A percentile compares a stretch with the other conserved stretches of the same genome.
These are phyloP conservation scores for Chrysochromulina parva DNA, from an alignment of 78 protist species.

Conservation along the genomic window DNA sequence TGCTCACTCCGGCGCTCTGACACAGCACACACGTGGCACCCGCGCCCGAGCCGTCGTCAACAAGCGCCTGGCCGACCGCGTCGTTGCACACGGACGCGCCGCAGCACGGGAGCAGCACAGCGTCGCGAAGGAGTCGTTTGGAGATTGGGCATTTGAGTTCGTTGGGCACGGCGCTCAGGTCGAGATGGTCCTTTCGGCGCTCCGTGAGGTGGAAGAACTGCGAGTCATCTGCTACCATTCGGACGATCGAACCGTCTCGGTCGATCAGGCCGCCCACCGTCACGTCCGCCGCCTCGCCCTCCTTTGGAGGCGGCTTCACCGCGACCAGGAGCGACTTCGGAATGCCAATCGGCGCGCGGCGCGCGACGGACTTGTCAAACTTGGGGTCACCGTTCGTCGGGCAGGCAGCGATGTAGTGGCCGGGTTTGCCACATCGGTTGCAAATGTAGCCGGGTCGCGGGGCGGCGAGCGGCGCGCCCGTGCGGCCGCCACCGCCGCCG, in stretches of 20 bases:
- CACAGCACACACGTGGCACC: background rate
- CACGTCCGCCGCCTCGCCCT: background rate
- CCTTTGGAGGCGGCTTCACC: background rate
- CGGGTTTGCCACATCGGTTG: conserved; percentile 71
- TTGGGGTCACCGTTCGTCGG: conserved; percentile 71
- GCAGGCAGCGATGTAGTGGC: conserved; percentile 71
- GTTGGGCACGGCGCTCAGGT: background rate
- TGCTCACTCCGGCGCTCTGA: background rate
- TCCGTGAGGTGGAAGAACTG: background rate
- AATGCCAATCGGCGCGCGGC: background rate
- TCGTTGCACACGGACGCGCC: background rate
- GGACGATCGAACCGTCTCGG: background rate
- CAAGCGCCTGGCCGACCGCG: background rate
- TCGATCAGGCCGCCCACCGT: background rate
- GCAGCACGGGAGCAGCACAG: conserved; percentile 22
- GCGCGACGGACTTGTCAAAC: conserved; percentile 12
- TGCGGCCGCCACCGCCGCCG: background rate
- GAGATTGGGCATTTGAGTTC: background rate
- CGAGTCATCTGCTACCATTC: conserved; percentile 3
- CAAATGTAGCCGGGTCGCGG: conserved; percentile 65
- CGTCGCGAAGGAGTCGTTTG: background rate
- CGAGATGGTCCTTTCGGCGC: background rate
- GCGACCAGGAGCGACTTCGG: background rate
- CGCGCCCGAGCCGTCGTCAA: background rate
- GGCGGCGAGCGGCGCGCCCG: background rate